phyloP scores from a whole-genome alignment of 192 early-diverging fungal species.

The Coemansia sp. region DNA sequence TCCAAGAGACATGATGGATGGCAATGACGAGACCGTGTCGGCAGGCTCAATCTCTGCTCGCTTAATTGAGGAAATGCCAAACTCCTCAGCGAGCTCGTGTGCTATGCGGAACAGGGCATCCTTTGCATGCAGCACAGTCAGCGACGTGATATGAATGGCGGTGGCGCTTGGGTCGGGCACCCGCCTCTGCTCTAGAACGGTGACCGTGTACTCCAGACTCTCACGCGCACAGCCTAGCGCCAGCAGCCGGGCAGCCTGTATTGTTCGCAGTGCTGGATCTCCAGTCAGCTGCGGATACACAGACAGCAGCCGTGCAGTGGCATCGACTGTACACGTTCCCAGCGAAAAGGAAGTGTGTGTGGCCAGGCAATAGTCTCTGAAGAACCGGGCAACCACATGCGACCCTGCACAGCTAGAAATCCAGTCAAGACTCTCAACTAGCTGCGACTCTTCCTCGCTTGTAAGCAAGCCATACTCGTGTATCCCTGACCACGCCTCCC shows the following conservation, averaged over 20 bases:
- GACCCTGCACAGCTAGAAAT: conserved; percentile 29
- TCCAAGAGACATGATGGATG: conserved; percentile 1
- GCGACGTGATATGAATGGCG: conserved; percentile 46
- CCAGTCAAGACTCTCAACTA: conserved; percentile 41
- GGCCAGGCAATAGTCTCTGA: conserved; percentile 45
- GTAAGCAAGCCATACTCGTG: conserved; percentile 50
- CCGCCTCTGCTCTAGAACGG: conserved; percentile 37
- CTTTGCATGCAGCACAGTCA: conserved; percentile 37
- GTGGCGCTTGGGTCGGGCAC: conserved; percentile 40
- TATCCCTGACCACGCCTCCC: conserved; percentile 56
- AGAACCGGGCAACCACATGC: conserved; percentile 26
- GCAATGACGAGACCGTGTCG: conserved; percentile 20
- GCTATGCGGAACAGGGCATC: conserved; percentile 49
- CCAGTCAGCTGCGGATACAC: conserved; percentile 17
- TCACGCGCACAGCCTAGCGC: conserved; percentile 30
- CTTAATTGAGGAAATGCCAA: conserved; percentile 51
- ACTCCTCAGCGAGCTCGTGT: conserved; percentile 54
- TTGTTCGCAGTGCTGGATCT: conserved; percentile 44
- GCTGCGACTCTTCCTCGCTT: conserved; percentile 22
- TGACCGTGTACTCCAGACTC: conserved; percentile 32
- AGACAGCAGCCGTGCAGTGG: conserved; percentile 24
- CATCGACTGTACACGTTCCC: conserved; percentile 14
- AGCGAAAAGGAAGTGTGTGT: conserved; percentile 36
- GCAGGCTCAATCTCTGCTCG: conserved; percentile 48
- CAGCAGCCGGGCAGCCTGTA: conserved; percentile 49